Base-by-base conservation (phyloP, 768 basidiomycete species). In the Hydnomerulius pinastri region DNA sequence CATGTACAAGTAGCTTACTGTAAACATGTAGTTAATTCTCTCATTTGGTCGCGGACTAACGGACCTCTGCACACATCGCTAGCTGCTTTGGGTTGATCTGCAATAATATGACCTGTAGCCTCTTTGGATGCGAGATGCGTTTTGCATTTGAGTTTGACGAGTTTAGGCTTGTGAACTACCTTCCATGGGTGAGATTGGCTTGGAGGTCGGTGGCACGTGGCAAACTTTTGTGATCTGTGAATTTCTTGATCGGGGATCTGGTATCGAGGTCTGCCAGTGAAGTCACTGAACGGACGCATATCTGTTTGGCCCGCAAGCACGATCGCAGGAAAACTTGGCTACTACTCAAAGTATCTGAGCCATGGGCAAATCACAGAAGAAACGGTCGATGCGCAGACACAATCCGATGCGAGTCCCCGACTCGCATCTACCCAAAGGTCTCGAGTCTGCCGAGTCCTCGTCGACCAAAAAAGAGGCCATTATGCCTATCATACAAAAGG, bases 321-420 rank as follows among this genome's bases (percentile, higher is more conserved):
- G 20, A 43, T 50, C 15, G 48, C 18, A 36, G 27, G 29, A 13
- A 21, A 46, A 33, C 18, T 13, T 47, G 25, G 9, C 32, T n/a
- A 15, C 32, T 2, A 15, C 20, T 15, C 48, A 45, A 15, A 36
- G 18, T 5, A 10, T 39, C 29, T 18, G 48, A 3, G 24, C 4
- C 50, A 98, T 98, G 94, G 94, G 92, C 59, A 97, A 96, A 71
- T 84, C 90, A 33, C 92, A 95, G 65, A 96, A 95, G 73, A 92
- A 92, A 65, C 79, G 82, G 50, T 64, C 80, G 8, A 85, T 85
- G 86, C 84, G 90, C 37, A 77, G 94, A 50, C 94, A 97, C 70
- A 97, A 98, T 62, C 94, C 94, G 7, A 79, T 97, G 74, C 80
- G 94, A 29, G 93, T 98, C 0, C 94, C 95, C 18, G 94, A 97